Evolutionary conservation across 2,329 filamentous ascomycete species (phyloP).

Genomic region (Pyrenochaeta sp.): DNA sequence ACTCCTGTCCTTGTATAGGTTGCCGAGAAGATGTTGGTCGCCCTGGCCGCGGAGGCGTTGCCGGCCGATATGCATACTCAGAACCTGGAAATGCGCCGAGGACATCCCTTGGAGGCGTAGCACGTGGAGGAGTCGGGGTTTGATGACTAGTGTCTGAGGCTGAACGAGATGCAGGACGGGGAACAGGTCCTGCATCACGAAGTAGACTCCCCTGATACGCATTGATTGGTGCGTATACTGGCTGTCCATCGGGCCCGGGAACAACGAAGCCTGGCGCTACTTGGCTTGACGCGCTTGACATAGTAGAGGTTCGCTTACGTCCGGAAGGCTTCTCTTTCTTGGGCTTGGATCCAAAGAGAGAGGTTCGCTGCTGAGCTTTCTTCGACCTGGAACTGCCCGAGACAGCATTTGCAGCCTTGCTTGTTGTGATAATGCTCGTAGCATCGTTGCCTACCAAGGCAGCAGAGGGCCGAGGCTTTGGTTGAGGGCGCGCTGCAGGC

Average conservation of each 20-base stretch:
- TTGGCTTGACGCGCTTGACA: slow-evolving; percentile 23
- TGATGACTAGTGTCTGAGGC: slow-evolving; percentile 43
- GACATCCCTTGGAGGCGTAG: slow-evolving; percentile 38
- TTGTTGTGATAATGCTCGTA: slow-evolving; percentile 41
- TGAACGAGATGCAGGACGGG: slow-evolving; percentile 56
- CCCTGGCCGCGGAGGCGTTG: slow-evolving; percentile 28
- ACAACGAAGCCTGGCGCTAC: slow-evolving; percentile 57
- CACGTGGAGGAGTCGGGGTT: slow-evolving; percentile 42
- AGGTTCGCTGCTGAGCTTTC: slow-evolving; percentile 36
- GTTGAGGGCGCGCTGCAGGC: slow-evolving; percentile 38
- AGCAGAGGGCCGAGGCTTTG: slow-evolving; percentile 25
- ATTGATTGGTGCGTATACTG: slow-evolving; percentile 55
- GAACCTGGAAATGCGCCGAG: slow-evolving; percentile 53
- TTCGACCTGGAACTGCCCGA: slow-evolving; percentile 48
- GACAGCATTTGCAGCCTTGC: slow-evolving; percentile 35
- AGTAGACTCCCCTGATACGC: slow-evolving; percentile 50
- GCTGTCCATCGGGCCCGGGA: slow-evolving; percentile 57
- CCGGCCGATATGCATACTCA: slow-evolving; percentile 29
- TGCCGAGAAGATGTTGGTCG: slow-evolving; percentile 31
- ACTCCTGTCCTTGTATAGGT: slow-evolving; percentile 21
- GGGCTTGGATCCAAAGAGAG: slow-evolving; percentile 40
- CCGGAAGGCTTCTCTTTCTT: slow-evolving; percentile 45
- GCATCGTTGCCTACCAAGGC: slow-evolving; percentile 41
- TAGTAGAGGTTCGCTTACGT: slow-evolving; percentile 39
- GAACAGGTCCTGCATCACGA: slow-evolving; percentile 42